Evolutionary conservation across 140 eudicot genomes (phyloP).

Genomic region (Oenanthe javanica): DNA sequence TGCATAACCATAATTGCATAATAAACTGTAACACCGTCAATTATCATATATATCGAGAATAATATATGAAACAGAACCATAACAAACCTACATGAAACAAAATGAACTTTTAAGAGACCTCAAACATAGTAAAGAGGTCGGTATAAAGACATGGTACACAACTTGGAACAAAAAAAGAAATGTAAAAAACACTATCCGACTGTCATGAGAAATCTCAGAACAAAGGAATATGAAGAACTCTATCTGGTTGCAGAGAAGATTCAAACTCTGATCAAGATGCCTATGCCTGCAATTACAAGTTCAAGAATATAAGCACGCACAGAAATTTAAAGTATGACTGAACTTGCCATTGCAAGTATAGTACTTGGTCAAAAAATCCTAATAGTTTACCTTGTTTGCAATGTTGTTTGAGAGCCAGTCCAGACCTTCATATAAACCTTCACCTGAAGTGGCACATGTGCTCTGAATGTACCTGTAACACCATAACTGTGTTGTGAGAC

Average conservation of each 20-base stretch:
- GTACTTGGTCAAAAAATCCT: neutral
- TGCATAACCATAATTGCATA: neutral
- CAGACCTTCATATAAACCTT: conserved; percentile 7
- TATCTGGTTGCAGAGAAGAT: neutral
- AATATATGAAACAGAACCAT: neutral
- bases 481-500: neutral
- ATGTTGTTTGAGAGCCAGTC: conserved; percentile 1
- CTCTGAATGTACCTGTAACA: conserved; percentile 3
- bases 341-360: neutral
- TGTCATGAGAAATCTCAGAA: neutral
- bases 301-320: neutral
- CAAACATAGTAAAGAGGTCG: neutral
- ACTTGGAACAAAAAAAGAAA: neutral
- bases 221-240: neutral
- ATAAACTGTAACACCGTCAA: neutral
- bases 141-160: neutral
- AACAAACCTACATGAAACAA: neutral
- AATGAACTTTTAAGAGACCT: neutral
- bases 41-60: neutral
- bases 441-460: conserved; percentile 8
- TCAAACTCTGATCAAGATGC: neutral
- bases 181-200: neutral
- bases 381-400: neutral
- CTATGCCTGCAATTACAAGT: neutral
- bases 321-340: neutral